A percentile compares a stretch with the other conserved stretches of the same genome.
phyloP scores from a whole-genome alignment of 371 early-diverging fungal genomes.

The Actinomortierella wolfii region DNA sequence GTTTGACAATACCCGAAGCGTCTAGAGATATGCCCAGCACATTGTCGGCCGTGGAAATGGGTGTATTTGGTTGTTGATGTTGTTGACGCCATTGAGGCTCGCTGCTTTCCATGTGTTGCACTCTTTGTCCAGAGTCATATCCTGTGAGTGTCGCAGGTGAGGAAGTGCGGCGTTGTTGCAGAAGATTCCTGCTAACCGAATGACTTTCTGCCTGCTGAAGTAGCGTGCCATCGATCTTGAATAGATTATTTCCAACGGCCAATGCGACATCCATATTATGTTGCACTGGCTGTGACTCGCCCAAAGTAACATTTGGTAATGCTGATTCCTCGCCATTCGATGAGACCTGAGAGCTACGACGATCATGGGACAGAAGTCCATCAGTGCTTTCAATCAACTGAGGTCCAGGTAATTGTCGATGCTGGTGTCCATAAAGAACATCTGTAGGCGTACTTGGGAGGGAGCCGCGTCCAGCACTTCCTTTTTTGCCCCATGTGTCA shows the following conservation, averaged over 20 bases:
- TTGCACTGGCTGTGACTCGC: conserved; percentile 49
- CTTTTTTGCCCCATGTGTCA: conserved; percentile 1
- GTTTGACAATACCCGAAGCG: conserved; percentile 34
- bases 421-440: background rate
- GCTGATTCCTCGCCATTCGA: conserved; percentile 31
- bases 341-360: background rate
- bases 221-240: conserved; percentile 48
- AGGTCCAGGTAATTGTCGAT: background rate
- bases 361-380: too few species aligned
- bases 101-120: conserved; percentile 27
- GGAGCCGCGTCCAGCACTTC: background rate
- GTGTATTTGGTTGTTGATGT: background rate
- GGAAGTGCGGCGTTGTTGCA: conserved; percentile 15
- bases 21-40: conserved; percentile 33
- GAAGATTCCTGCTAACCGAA: background rate
- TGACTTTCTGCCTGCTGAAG: background rate
- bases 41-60: conserved; percentile 10
- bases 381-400: too few species aligned
- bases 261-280: conserved; percentile 57
- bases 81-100: background rate
- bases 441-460: background rate
- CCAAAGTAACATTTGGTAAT: too few species aligned
- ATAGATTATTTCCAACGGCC: conserved; percentile 57
- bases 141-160: background rate
- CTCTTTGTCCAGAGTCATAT: conserved; percentile 21